These are phyloP conservation scores for Scleroderma citrinum DNA, from an alignment of 768 basidiomycete genomes.

Conservation along the genomic window DNA sequence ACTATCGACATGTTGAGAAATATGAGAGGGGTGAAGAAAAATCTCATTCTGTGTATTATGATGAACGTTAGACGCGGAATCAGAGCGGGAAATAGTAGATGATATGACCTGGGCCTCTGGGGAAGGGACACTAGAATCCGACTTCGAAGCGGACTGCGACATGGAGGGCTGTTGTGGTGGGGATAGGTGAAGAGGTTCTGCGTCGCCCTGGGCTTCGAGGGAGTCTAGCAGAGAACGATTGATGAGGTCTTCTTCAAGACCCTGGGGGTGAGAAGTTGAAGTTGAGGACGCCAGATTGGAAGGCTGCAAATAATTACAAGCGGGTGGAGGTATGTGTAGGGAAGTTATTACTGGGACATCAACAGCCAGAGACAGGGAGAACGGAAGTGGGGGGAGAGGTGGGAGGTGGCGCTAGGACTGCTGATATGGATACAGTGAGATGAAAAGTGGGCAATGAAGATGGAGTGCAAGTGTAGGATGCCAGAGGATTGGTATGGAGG, in stretches of 20 bases:
- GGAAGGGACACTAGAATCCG: conserved; percentile 45
- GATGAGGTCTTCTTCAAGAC: conserved; percentile 66
- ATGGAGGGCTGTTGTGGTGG: conserved; percentile 35
- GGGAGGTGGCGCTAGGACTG: conserved; percentile 14
- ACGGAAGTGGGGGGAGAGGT: conserved; percentile 31
- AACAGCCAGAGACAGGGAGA: conserved; percentile 34
- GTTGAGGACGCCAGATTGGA: conserved; percentile 50
- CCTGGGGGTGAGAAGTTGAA: conserved; percentile 30
- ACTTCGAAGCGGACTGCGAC: conserved; percentile 44
- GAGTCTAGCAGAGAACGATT: conserved; percentile 81
- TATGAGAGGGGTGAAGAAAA: conserved; percentile 21
- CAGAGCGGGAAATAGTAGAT: conserved; percentile 43
- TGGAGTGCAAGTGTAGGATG: conserved; percentile 22
- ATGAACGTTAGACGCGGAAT: conserved; percentile 42
- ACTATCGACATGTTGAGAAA: conserved; percentile 21
- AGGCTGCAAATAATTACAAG: conserved; percentile 25
- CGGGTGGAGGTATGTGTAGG: conserved; percentile 21
- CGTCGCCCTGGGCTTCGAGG: conserved; percentile 78
- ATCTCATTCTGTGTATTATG: conserved; percentile 29
- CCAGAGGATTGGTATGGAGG: conserved; percentile 22
- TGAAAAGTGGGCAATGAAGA: conserved; percentile 20
- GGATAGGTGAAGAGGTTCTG: conserved; percentile 48
- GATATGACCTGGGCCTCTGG: conserved; percentile 53
- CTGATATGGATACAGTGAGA: conserved; percentile 41
- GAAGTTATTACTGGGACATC: conserved; percentile 33